These are phyloP conservation scores for Stromatinia cepivora DNA, from an alignment of 2,329 filamentous ascomycete genomes.

Conservation along the genomic window DNA sequence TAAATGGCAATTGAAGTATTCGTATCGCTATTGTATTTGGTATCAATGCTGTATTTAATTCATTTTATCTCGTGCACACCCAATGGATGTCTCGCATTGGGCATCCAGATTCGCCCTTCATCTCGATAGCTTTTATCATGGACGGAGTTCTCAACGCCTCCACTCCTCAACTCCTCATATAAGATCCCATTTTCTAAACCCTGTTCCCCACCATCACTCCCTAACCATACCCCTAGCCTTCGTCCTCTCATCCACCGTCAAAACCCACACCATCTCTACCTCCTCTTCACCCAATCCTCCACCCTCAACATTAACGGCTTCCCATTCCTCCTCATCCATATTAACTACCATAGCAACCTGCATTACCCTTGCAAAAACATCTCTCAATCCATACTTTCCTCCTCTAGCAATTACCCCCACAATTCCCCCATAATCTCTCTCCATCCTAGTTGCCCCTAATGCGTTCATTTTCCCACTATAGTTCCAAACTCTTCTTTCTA, in stretches of 20 bases:
- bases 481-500: conserved; percentile 86
- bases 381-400: conserved; percentile 72
- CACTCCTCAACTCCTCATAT: background rate
- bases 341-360: conserved; percentile 86
- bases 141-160: background rate
- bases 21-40: background rate
- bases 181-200: background rate
- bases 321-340: conserved; percentile 96
- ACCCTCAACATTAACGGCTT: conserved; percentile 59
- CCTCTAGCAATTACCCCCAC: conserved; percentile 66
- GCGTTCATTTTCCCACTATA: conserved; percentile 75
- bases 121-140: background rate
- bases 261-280: conserved; percentile 69
- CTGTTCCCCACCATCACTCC: background rate
- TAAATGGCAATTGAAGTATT: background rate
- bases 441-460: conserved; percentile 78
- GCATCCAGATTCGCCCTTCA: background rate
- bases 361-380: conserved; percentile 71
- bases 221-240: conserved; percentile 69
- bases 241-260: conserved; percentile 71
- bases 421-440: conserved; percentile 79
- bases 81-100: background rate
- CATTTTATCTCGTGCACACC: background rate
- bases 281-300: conserved; percentile 48
- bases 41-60: conserved; percentile 1